Percentiles rank a stretch among this genome's conserved stretches.
These are phyloP conservation scores for Penicillium polonicum DNA, from an alignment of 2,329 filamentous ascomycete genomes.

Conservation along the genomic window DNA sequence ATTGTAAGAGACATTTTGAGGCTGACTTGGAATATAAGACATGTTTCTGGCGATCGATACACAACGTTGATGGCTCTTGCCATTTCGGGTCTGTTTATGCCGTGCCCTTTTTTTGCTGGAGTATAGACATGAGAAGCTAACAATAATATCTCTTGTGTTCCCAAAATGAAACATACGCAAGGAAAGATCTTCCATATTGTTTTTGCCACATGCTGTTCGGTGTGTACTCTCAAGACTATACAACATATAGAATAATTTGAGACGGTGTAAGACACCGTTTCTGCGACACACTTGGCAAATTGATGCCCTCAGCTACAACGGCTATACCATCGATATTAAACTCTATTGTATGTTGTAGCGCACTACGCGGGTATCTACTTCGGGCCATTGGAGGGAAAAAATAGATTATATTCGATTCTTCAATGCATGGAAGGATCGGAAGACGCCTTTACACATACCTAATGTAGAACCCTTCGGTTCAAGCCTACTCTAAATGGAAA, in stretches of 20 bases:
- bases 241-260: background rate
- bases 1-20: slow-evolving; percentile 5
- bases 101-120: background rate
- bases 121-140: background rate
- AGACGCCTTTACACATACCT: background rate
- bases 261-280: background rate
- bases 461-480: background rate
- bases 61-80: background rate
- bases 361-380: background rate
- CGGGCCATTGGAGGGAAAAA: background rate
- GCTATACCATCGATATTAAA: background rate
- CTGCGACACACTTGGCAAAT: background rate
- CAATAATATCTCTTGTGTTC: background rate
- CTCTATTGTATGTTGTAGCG: background rate
- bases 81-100: background rate
- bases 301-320: background rate
- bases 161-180: background rate
- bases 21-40: slow-evolving; percentile 1
- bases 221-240: background rate
- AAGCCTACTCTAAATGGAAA: background rate
- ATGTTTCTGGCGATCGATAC: background rate
- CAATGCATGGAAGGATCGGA: slow-evolving; percentile 1
- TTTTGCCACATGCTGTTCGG: background rate
- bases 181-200: background rate
- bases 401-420: background rate